Base-by-base conservation (phyloP, 345 rosid genomes). In the Bretschneidera sinensis region DNA sequence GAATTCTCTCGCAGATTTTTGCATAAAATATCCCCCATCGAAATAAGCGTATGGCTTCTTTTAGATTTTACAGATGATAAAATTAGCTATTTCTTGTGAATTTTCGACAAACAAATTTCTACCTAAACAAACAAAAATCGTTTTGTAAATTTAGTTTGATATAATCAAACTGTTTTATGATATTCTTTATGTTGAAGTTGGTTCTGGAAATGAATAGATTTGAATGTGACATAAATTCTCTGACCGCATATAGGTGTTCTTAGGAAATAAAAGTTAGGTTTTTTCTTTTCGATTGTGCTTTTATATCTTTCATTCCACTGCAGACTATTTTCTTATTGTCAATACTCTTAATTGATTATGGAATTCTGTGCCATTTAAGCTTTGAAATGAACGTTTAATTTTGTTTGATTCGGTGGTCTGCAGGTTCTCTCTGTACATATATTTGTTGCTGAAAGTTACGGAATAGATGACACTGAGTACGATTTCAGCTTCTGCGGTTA, bases 401-500 rank as follows among this genome's bases (percentile, higher is more conserved):
- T 0, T 51, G 9, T 51, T 0, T 10, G 5, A 6, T 57, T 57
- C 7, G 11, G 6, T 55, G 17, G 15, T 31, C 15, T 39, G 45
- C 45, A 39, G 45, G 16, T 39, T 31, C 16, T 13, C 10, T 39
- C 45, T 39, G 1, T 39, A 7, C 15, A 5, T 39, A 39, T 14
- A 14, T 39, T n/a, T n/a, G 2, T 39, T 39, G 45, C 45, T 39
- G 45, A 10, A 33, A 18, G 15, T 57, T n/a, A 23, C 33, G 57
- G 31, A 6, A 28, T 15, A 55, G 66, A 60, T 59, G 74, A 16
- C 55, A 45, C 64, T 54, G 35, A 31, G 17, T 48, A 39, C 50
- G 39, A 56, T 31, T 48, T 66, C 64, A 61, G 53, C 60, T 61
- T 52, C 64, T 51, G 59, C 57, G 2, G 19, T 72, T 51, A 50